phyloP scores from a whole-genome alignment of 768 basidiomycete genomes.

The Floccularia luteovirens region DNA sequence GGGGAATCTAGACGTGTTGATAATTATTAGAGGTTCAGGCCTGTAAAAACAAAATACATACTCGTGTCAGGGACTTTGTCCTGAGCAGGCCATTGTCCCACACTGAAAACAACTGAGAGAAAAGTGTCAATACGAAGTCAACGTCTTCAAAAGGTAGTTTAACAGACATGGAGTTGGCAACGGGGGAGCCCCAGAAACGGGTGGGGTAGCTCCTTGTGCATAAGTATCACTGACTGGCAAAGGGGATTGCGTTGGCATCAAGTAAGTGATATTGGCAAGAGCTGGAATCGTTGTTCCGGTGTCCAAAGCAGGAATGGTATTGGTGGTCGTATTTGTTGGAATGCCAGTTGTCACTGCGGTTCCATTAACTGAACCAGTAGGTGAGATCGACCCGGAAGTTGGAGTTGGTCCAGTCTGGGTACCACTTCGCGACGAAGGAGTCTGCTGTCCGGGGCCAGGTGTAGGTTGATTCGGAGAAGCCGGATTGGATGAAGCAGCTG shows the following conservation, averaged over 20 bases:
- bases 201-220: slow-evolving; percentile 51
- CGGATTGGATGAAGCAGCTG: slow-evolving; percentile 7
- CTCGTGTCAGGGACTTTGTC: slow-evolving; percentile 56
- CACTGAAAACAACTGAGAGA: slow-evolving; percentile 34
- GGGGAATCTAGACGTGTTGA: slow-evolving; percentile 21
- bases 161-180: slow-evolving; percentile 59
- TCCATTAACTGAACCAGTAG: slow-evolving; percentile 5
- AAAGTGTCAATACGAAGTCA: slow-evolving; percentile 1
- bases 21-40: not conserved
- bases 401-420: slow-evolving; percentile 1
- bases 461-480: slow-evolving; percentile 2
- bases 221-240: slow-evolving; percentile 45
- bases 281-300: slow-evolving; percentile 47
- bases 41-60: slow-evolving; percentile 13
- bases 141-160: slow-evolving; percentile 2
- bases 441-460: not conserved
- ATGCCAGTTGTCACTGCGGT: slow-evolving; percentile 4
- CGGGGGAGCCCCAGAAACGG: slow-evolving; percentile 55
- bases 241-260: slow-evolving; percentile 50
- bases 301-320: slow-evolving; percentile 37
- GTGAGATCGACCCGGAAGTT: slow-evolving; percentile 8
- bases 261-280: slow-evolving; percentile 49
- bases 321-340: slow-evolving; percentile 13
- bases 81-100: slow-evolving; percentile 51
- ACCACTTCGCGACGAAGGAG: not conserved